Percentiles rank a stretch among this genome's conserved stretches.
Evolutionary conservation across 164 flowering plant genomes (phyloP).

Genomic region (Litsea cubeba): DNA sequence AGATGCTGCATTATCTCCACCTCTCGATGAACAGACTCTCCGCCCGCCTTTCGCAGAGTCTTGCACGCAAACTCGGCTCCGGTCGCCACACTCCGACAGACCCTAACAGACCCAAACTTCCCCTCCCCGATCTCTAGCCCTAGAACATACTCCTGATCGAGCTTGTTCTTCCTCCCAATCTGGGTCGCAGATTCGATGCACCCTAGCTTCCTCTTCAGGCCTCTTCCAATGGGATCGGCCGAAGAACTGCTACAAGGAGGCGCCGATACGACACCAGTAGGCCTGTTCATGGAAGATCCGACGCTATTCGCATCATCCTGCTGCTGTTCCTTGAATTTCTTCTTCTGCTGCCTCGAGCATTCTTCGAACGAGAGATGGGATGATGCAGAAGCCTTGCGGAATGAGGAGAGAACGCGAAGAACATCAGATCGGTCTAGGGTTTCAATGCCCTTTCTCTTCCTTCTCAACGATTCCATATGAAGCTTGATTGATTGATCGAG

Average conservation of each 20-base stretch:
- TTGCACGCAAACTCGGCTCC: slow-evolving; percentile 77
- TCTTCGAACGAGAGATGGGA: slow-evolving; percentile 67
- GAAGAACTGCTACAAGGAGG: slow-evolving; percentile 65
- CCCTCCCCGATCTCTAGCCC: slow-evolving; percentile 69
- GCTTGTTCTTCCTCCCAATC: slow-evolving; percentile 77
- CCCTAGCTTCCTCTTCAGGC: slow-evolving; percentile 92
- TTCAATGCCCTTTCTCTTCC: slow-evolving; percentile 74
- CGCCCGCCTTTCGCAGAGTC: slow-evolving; percentile 34
- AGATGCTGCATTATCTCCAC: slow-evolving; percentile 99
- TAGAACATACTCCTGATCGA: slow-evolving; percentile 61
- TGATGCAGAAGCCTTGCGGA: slow-evolving; percentile 17
- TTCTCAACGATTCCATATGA: slow-evolving; percentile 40
- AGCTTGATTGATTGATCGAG: background rate
- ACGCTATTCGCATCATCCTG: slow-evolving; percentile 20
- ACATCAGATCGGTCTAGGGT: slow-evolving; percentile 18
- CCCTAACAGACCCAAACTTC: slow-evolving; percentile 81
- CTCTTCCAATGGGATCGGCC: slow-evolving; percentile 52
- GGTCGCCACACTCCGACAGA: slow-evolving; percentile 46
- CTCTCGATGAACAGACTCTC: slow-evolving; percentile 87
- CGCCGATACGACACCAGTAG: slow-evolving; percentile 65
- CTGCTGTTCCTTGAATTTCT: slow-evolving; percentile 50
- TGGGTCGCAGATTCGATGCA: slow-evolving; percentile 75
- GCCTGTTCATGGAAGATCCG: slow-evolving; percentile 46
- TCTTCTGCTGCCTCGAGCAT: slow-evolving; percentile 56
- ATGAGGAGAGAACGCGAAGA: slow-evolving; percentile 14